Evolutionary conservation across 495 filamentous ascomycete genomes (phyloP).

Genomic region (Talaromyces thailandensis): DNA sequence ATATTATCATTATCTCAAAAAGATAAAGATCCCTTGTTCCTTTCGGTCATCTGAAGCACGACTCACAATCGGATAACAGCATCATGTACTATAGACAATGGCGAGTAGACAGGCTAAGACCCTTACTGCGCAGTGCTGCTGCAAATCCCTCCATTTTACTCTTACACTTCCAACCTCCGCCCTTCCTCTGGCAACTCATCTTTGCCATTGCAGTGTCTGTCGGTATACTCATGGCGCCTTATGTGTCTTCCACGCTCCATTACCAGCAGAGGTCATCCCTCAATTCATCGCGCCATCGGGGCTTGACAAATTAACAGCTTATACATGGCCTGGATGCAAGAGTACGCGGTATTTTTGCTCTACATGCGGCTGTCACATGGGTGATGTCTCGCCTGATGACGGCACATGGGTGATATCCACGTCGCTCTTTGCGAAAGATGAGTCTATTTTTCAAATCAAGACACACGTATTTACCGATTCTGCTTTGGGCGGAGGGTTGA

Average conservation of each 20-base stretch:
- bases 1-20: too few relatives aligned
- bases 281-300: slow-evolving; percentile 21
- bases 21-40: too few relatives aligned
- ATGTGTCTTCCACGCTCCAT: slow-evolving; percentile 38
- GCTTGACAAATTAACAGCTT: slow-evolving; percentile 18
- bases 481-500: slow-evolving; percentile 35
- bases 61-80: too few relatives aligned
- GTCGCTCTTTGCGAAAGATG: slow-evolving; percentile 19
- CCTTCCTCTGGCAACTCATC: slow-evolving; percentile 22
- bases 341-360: slow-evolving; percentile 32
- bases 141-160: slow-evolving; percentile 29
- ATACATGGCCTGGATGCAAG: slow-evolving; percentile 19
- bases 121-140: slow-evolving; percentile 42
- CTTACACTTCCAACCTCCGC: slow-evolving; percentile 14
- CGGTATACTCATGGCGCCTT: slow-evolving; percentile 50
- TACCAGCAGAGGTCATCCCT: slow-evolving; percentile 29
- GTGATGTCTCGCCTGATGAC: slow-evolving; percentile 10
- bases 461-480: slow-evolving; percentile 35
- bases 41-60: too few relatives aligned
- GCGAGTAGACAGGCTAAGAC: slow-evolving; percentile 7
- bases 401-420: slow-evolving; percentile 21
- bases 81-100: too few relatives aligned
- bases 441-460: slow-evolving; percentile 21
- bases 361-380: slow-evolving; percentile 35
- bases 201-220: slow-evolving; percentile 59